Evolutionary conservation across 805 yeast species (phyloP).

Genomic region (Zygoascus tannicola): DNA sequence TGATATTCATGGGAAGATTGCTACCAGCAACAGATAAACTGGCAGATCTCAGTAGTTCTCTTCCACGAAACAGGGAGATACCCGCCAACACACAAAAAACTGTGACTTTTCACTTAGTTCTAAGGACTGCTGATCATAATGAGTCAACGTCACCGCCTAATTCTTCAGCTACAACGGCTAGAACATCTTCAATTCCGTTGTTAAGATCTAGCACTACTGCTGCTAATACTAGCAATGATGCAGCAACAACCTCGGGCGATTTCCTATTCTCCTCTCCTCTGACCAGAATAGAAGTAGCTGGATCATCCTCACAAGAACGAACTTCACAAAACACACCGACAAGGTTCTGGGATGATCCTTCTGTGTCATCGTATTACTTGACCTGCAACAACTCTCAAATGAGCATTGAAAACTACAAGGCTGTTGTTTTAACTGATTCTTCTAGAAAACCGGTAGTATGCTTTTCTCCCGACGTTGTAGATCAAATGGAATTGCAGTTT

Average conservation of each 20-base stretch:
- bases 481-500: background rate
- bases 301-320: background rate
- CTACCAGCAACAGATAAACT: background rate
- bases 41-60: background rate
- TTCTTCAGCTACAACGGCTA: no score
- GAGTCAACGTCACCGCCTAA: no score
- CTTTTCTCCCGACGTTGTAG: background rate
- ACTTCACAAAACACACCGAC: background rate
- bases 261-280: no score
- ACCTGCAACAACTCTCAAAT: background rate
- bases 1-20: background rate
- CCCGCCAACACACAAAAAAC: background rate
- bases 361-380: background rate
- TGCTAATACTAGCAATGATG: no score
- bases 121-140: no score
- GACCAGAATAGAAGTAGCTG: no score
- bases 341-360: background rate
- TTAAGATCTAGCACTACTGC: no score
- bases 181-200: no score
- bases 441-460: background rate
- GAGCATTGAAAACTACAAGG: background rate
- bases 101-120: background rate
- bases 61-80: background rate
- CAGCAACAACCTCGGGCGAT: no score
- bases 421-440: background rate